Percentiles rank a stretch among this genome's conserved stretches.
These are phyloP conservation scores for Neofusicoccum laricinum DNA, from an alignment of 2,329 filamentous ascomycete genomes.

Conservation along the genomic window DNA sequence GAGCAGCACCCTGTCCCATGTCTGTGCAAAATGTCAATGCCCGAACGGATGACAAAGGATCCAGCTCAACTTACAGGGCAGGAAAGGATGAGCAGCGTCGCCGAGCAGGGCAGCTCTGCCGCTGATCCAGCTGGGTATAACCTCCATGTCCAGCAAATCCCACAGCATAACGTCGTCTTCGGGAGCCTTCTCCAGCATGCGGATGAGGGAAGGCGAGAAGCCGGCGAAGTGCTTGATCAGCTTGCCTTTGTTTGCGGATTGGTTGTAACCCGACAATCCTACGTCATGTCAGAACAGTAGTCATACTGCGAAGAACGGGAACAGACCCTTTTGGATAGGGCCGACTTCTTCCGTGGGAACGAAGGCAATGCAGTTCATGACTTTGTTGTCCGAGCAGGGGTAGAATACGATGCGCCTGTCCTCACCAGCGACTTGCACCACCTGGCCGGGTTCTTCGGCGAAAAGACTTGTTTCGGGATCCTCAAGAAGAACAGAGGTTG, in stretches of 20 bases:
- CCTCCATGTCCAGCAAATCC: conserved; percentile 52
- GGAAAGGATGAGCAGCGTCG: conserved; percentile 67
- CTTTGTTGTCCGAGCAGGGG: conserved; percentile 45
- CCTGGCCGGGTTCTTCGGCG: conserved; percentile 35
- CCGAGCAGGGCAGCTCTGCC: conserved; percentile 58
- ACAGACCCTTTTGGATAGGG: neutral
- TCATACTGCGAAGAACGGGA: no score
- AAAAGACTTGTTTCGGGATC: conserved; percentile 41
- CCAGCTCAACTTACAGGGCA: conserved; percentile 48
- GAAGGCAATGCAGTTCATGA: conserved; percentile 42
- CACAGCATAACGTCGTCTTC: conserved; percentile 34
- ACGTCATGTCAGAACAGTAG: neutral
- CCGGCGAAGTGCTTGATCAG: conserved; percentile 29
- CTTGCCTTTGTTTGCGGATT: conserved; percentile 33
- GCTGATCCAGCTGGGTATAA: conserved; percentile 54
- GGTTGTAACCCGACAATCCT: conserved; percentile 33
- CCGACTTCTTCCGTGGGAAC: neutral
- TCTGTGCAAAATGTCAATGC: conserved; percentile 27
- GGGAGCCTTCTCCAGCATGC: conserved; percentile 39
- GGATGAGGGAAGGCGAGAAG: conserved; percentile 35
- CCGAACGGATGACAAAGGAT: neutral
- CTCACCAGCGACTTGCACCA: conserved; percentile 43
- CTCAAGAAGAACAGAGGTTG: conserved; percentile 40
- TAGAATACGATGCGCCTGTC: conserved; percentile 49
- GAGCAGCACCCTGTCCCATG: conserved; percentile 60